Percentiles rank a stretch among this genome's conserved stretches.
These are phyloP conservation scores for Septoria linicola DNA, from an alignment of 2,329 filamentous ascomycete genomes.

Conservation along the genomic window DNA sequence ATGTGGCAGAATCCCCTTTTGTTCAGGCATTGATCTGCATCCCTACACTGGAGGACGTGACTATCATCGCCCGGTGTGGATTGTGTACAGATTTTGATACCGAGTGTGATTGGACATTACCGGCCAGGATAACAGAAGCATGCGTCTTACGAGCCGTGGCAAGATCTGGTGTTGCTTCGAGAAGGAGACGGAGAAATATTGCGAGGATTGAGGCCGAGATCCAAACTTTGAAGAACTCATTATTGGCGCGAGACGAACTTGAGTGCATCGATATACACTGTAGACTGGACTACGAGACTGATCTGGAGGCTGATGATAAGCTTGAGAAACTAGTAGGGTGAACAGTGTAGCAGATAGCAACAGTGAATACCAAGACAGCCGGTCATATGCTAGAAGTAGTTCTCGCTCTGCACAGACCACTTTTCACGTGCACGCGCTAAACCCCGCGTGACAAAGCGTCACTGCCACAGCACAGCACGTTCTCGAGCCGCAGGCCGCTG, in stretches of 20 bases:
- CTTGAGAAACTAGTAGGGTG: neutral
- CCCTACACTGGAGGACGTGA: neutral
- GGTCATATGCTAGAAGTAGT: too few relatives aligned
- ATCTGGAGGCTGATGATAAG: neutral
- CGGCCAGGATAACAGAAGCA: neutral
- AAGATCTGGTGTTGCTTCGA: neutral
- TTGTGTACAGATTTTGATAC: neutral
- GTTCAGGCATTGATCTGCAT: neutral
- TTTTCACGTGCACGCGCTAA: too few relatives aligned
- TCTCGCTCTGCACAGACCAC: too few relatives aligned
- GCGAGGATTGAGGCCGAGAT: neutral
- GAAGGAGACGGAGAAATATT: neutral
- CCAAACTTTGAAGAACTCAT: neutral
- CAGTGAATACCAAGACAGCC: too few relatives aligned
- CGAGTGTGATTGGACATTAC: constrained; percentile 2
- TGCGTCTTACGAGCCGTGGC: neutral
- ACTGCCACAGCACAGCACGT: too few relatives aligned
- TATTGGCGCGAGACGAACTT: neutral
- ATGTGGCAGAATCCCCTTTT: neutral
- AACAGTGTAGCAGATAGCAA: too few relatives aligned
- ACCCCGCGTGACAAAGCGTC: too few relatives aligned
- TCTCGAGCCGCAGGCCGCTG: too few relatives aligned
- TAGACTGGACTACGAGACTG: neutral
- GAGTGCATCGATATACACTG: neutral
- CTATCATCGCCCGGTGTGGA: neutral